A percentile compares a stretch with the other conserved stretches of the same genome.
phyloP scores from a whole-genome alignment of 352 stramenopile genomes.

The Phytophthora cajani region DNA sequence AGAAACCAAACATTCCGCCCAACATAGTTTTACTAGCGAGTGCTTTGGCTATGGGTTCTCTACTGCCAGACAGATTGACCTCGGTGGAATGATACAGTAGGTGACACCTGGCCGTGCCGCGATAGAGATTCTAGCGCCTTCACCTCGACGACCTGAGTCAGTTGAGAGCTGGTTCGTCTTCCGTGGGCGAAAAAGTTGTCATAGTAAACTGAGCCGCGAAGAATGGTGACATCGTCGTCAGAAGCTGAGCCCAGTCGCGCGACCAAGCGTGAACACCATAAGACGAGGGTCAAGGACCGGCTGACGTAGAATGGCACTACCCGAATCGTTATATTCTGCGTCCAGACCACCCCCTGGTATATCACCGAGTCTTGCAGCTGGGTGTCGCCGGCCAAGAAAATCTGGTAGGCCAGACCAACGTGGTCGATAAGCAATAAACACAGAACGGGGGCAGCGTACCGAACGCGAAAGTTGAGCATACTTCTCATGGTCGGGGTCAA shows the following conservation, averaged over 20 bases:
- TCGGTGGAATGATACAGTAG: not conserved
- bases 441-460: conserved; percentile 1
- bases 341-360: conserved; percentile 10
- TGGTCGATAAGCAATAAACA: conserved; percentile 12
- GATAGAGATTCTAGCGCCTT: not conserved
- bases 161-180: conserved; percentile 7
- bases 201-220: conserved; percentile 37
- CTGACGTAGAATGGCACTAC: conserved; percentile 21
- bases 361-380: conserved; percentile 18
- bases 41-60: no score
- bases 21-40: no score
- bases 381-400: conserved; percentile 8
- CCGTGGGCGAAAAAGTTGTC: conserved; percentile 30
- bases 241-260: conserved; percentile 16
- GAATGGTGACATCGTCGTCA: conserved; percentile 25
- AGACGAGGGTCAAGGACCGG: conserved; percentile 8
- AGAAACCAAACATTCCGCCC: no score
- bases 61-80: not conserved
- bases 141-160: not conserved
- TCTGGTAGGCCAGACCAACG: conserved; percentile 5
- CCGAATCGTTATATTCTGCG: conserved; percentile 4
- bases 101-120: not conserved
- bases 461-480: conserved; percentile 17
- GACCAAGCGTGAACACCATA: conserved; percentile 19
- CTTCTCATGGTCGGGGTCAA: conserved; percentile 38